These are phyloP conservation scores for Moesziomyces parantarcticus DNA, from an alignment of 1,284 basidiomycete genomes.

Conservation along the genomic window DNA sequence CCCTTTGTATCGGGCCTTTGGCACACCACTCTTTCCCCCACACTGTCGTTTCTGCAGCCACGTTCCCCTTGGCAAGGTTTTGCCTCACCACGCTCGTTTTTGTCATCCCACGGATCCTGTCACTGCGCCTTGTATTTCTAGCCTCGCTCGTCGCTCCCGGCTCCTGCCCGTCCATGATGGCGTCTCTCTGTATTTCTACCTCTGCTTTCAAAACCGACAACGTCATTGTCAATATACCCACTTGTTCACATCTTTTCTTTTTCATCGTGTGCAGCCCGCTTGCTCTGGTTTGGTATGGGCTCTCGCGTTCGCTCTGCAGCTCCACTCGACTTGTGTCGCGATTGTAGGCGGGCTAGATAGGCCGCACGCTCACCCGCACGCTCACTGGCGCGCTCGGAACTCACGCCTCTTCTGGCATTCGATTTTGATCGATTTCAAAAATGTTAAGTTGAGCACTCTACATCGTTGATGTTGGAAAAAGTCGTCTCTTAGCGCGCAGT, in stretches of 20 bases:
- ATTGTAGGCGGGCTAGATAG: no score
- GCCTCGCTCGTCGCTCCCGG: background rate
- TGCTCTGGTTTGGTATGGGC: no score
- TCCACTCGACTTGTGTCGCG: no score
- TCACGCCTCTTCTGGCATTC: no score
- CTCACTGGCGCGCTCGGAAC: no score
- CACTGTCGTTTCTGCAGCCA: constrained; percentile 21
- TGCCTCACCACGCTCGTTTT: constrained; percentile 26
- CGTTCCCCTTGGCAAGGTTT: constrained; percentile 1
- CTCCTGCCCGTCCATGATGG: constrained; percentile 21
- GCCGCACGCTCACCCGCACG: no score
- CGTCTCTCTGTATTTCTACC: constrained; percentile 32
- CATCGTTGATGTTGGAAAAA: no score
- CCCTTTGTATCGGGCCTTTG: constrained; percentile 3
- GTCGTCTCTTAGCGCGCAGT: no score
- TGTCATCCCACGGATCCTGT: background rate
- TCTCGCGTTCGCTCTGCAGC: no score
- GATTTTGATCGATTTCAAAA: no score
- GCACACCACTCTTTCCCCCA: constrained; percentile 31
- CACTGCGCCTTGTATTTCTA: constrained; percentile 17
- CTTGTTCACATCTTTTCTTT: constrained; percentile 4
- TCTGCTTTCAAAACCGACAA: constrained; percentile 23
- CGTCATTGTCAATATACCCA: constrained; percentile 42
- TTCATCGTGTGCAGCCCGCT: background rate
- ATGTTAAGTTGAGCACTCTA: no score